These are phyloP conservation scores for Acer yangbiense DNA, from an alignment of 345 rosid genomes.

Conservation along the genomic window DNA sequence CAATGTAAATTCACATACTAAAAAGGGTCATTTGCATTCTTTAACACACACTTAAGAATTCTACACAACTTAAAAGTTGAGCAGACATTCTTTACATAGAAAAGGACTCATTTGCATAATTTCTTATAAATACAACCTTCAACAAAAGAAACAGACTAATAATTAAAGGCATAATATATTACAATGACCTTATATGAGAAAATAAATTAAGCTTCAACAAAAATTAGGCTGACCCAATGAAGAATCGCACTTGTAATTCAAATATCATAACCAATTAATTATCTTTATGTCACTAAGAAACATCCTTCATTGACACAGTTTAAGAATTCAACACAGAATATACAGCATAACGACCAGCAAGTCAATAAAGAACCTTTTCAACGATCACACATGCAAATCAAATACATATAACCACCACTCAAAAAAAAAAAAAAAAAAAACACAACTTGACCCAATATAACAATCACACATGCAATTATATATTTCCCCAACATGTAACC, in stretches of 20 bases:
- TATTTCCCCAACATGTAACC: neutral
- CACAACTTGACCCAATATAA: neutral
- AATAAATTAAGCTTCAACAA: neutral
- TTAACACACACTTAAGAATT: neutral
- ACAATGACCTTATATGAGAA: neutral
- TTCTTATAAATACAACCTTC: neutral
- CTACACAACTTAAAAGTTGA: neutral
- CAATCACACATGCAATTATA: neutral
- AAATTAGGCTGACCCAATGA: neutral
- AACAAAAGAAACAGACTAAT: neutral
- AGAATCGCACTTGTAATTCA: neutral
- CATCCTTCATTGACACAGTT: neutral
- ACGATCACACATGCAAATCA: neutral
- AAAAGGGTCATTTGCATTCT: constrained; percentile 2
- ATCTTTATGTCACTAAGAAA: neutral
- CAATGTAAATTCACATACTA: neutral
- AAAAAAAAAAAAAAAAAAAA: neutral
- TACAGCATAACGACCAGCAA: neutral
- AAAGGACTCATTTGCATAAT: neutral
- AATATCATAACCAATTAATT: neutral
- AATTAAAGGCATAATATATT: neutral
- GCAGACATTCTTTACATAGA: neutral
- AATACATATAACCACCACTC: neutral
- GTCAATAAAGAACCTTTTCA: neutral
- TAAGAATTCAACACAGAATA: neutral